A percentile compares a stretch with the other conserved stretches of the same genome.
These are phyloP conservation scores for Aspergillus sp. DNA, from an alignment of 2,329 filamentous ascomycete genomes.

Conservation along the genomic window DNA sequence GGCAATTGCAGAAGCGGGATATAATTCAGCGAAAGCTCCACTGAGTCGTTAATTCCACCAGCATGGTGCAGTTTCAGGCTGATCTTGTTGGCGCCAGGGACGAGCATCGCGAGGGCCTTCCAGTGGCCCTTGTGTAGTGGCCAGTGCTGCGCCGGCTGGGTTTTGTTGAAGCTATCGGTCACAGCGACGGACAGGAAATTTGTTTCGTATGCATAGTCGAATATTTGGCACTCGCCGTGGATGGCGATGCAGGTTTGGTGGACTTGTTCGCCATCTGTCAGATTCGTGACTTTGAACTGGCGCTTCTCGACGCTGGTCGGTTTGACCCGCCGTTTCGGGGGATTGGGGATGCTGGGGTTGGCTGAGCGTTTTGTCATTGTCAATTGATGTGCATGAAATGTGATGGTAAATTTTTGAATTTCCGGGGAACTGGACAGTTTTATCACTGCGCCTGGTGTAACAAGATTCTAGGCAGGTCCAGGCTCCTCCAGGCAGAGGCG, in stretches of 20 bases:
- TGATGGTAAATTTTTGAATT: no score
- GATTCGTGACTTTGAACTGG: not conserved
- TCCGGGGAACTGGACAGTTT: no score
- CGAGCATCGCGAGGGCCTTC: not conserved
- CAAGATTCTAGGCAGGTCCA: no score
- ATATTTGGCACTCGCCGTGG: not conserved
- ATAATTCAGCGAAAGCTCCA: not conserved
- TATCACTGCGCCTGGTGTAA: no score
- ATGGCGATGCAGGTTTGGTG: not conserved
- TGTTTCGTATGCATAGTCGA: not conserved
- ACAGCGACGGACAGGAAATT: not conserved
- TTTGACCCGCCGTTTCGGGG: not conserved
- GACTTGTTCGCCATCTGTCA: not conserved
- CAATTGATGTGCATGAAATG: no score
- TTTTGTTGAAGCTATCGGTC: not conserved
- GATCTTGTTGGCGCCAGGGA: not conserved
- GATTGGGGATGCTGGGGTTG: not conserved
- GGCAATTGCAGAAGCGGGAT: not conserved
- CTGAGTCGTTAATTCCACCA: not conserved
- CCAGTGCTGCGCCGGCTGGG: not conserved
- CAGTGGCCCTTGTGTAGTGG: not conserved
- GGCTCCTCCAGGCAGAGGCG: no score
- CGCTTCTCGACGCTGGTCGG: not conserved
- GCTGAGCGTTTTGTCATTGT: not conserved
- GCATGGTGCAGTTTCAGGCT: not conserved